Conservation (phyloP, 768 basidiomycete species). For the Macrolepiota fuliginosa region DNA sequence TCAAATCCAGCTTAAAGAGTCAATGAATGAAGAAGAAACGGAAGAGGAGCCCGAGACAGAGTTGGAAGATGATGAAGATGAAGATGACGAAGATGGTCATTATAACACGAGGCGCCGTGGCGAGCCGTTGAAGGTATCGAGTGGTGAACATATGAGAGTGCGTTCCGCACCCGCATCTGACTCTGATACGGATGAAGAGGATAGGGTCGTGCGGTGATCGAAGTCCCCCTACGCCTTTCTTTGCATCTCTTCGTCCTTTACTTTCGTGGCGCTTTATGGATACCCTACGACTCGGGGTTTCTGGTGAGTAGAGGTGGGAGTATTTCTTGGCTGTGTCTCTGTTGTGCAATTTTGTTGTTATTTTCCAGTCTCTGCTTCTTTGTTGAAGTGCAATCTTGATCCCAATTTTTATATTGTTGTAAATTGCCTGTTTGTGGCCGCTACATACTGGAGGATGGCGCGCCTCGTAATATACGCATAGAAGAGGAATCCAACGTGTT, state of each 20-base stretch:
- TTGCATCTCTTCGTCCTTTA: not conserved
- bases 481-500: not conserved
- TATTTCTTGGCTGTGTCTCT: not conserved
- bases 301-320: not conserved
- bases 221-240: not conserved
- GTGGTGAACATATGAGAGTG: not conserved
- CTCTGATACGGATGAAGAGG: not conserved
- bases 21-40: slow-evolving; percentile 74
- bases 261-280: not conserved
- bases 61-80: slow-evolving; percentile 46
- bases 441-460: not conserved
- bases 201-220: not conserved
- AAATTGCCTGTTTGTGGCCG: not conserved
- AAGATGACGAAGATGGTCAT: slow-evolving; percentile 36
- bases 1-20: slow-evolving; percentile 64
- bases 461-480: not conserved
- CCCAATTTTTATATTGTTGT: not conserved
- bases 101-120: not conserved
- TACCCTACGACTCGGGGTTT: not conserved
- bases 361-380: not conserved
- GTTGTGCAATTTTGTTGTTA: not conserved
- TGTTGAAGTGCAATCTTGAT: not conserved
- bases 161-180: not conserved
- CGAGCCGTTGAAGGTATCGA: not conserved
- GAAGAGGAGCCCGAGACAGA: slow-evolving; percentile 22